Evolutionary conservation across 305 asterid genomes (phyloP), one percentile per base, ranked within the genome.

Genomic region (Striga hermonthica): DNA sequence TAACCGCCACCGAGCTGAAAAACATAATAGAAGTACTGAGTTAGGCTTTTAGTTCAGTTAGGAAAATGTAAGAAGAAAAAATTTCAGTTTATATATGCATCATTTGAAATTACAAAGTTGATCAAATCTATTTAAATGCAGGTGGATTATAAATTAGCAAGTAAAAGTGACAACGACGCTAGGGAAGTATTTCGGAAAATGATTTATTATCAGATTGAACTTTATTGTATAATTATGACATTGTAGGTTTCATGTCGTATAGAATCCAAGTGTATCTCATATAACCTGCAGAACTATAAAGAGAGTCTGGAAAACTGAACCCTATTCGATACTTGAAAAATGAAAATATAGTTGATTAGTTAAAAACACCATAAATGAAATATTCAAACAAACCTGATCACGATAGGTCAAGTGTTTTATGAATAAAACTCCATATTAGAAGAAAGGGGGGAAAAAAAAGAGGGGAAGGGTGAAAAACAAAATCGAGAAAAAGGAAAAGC

Each of bases 1-100:
- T 90, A 94, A 63, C 96, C 96, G 75, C 99, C 99, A 60, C 99
- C 99, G 49, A 94, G 87, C 99, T 90, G 89, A 72, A 81, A 74
- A 57, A 44, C 60, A 59, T 45, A 49, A 64, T 9, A 22, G 22
- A 45, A 57, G 52, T 52, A 50, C 64, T 74, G 74, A 64, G 57
- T 22, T 58, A 39, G 38, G 14, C 4, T 67, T 70, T 49, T 64
- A 72, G 75, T 57, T 66, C 61, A 63, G 49, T 14, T 14, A 61
- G 36, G 34, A 59, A 61, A 64, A 16, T 10, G 39, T n/a, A 47
- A 57, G 58, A 65, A 22, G 56, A 28, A 61, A 22, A 65, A 60
- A 28, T 37, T 14, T 53, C 57, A 62, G 61, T 36, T 28, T 10
- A 14, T 68, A 36, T 15, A 59, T 66, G 71, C 62, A 48, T 64